phyloP scores from a whole-genome alignment of 257 asterid species.

The Perilla frutescens region DNA sequence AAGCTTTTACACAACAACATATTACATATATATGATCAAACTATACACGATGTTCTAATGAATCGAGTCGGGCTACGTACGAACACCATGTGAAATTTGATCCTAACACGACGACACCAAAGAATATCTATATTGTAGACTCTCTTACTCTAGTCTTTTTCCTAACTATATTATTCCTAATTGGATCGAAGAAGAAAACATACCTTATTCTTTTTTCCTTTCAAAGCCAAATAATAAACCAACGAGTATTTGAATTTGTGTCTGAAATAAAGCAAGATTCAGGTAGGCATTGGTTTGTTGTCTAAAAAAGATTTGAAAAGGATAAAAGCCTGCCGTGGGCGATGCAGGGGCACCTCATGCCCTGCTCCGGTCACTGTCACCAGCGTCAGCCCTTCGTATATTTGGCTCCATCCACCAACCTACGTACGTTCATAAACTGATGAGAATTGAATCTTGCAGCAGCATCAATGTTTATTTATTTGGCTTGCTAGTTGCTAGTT shows the following conservation, averaged over 20 bases:
- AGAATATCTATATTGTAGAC: background rate
- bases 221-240: background rate
- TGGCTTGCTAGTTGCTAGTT: too few relatives aligned
- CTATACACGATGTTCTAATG: slow-evolving; percentile 30
- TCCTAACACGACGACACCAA: background rate
- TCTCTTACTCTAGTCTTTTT: slow-evolving; percentile 1
- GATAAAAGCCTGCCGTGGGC: slow-evolving; percentile 90
- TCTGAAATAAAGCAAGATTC: slow-evolving; percentile 26
- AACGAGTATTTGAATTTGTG: slow-evolving; percentile 6
- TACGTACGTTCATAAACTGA: slow-evolving; percentile 35
- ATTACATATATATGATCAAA: slow-evolving; percentile 9
- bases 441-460: slow-evolving; percentile 1
- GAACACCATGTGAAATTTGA: slow-evolving; percentile 12
- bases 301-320: slow-evolving; percentile 78
- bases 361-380: slow-evolving; percentile 96
- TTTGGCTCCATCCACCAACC: slow-evolving; percentile 99
- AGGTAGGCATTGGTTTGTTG: slow-evolving; percentile 71
- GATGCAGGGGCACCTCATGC: slow-evolving; percentile 96
- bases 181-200: background rate
- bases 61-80: slow-evolving; percentile 3
- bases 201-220: slow-evolving; percentile 4
- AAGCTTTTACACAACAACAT: slow-evolving; percentile 15
- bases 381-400: slow-evolving; percentile 81
- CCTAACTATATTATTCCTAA: slow-evolving; percentile 7
- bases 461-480: background rate